Percentiles rank a stretch among this genome's conserved stretches.
phyloP scores from a whole-genome alignment of 257 asterid genomes.

The Handroanthus guayacan region DNA sequence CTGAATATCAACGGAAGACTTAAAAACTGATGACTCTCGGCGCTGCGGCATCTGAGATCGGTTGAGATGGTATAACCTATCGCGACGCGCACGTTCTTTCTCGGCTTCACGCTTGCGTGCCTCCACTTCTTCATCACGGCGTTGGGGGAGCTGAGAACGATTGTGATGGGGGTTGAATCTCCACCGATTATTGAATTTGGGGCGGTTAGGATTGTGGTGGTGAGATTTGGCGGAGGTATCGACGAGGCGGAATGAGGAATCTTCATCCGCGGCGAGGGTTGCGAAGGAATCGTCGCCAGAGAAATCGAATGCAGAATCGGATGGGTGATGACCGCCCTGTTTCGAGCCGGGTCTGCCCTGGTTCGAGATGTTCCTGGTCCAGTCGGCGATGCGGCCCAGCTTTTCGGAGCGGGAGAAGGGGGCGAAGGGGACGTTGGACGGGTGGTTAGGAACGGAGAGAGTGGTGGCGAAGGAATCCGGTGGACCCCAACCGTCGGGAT shows the following conservation, averaged over 20 bases:
- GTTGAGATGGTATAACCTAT: conserved; percentile 63
- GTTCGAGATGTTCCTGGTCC: conserved; percentile 70
- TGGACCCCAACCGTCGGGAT: conserved; percentile 98
- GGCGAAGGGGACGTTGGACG: conserved; percentile 87
- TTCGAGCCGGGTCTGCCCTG: conserved; percentile 66
- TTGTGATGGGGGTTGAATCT: conserved; percentile 74
- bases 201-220: conserved; percentile 73
- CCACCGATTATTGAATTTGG: conserved; percentile 86
- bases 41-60: conserved; percentile 78
- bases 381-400: conserved; percentile 91
- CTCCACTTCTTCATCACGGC: conserved; percentile 94
- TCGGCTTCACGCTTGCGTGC: conserved; percentile 90
- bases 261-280: conserved; percentile 81
- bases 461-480: conserved; percentile 60
- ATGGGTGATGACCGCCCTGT: conserved; percentile 54
- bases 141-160: conserved; percentile 91
- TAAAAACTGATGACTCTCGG: conserved; percentile 82
- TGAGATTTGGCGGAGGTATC: conserved; percentile 84
- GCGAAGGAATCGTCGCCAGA: conserved; percentile 94
- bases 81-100: conserved; percentile 89
- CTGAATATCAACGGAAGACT: conserved; percentile 93
- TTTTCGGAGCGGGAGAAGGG: conserved; percentile 97
- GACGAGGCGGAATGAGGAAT: conserved; percentile 87
- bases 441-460: conserved; percentile 54
- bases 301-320: conserved; percentile 93